Percentiles rank a stretch among this genome's conserved stretches.
These are phyloP conservation scores for Pseudozyma tsukubaensis DNA, from an alignment of 1,284 basidiomycete species.

Conservation along the genomic window DNA sequence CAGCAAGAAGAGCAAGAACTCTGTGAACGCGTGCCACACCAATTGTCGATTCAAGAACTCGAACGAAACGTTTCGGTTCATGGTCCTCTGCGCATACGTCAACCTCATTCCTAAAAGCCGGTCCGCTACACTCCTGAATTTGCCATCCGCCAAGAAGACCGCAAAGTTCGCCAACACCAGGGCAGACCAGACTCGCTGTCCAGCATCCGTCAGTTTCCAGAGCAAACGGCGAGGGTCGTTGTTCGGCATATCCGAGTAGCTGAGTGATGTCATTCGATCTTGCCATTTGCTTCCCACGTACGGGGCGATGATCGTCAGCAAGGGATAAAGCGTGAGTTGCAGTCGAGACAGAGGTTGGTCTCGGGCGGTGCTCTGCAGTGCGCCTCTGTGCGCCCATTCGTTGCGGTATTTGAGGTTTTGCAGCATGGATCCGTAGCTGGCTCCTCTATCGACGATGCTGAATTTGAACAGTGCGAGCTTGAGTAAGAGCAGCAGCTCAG, in stretches of 20 bases:
- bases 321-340: conserved; percentile 74
- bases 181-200: conserved; percentile 77
- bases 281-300: conserved; percentile 83
- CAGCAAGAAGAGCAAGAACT: conserved; percentile 92
- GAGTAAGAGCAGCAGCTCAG: conserved; percentile 82
- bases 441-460: conserved; percentile 82
- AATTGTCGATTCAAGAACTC: conserved; percentile 99
- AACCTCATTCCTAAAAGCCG: conserved; percentile 83
- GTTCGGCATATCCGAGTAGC: conserved; percentile 80
- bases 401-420: conserved; percentile 78
- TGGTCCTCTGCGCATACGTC: conserved; percentile 78
- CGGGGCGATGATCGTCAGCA: conserved; percentile 80
- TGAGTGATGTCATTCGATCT: conserved; percentile 79
- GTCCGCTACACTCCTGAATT: conserved; percentile 88
- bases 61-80: conserved; percentile 89
- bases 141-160: conserved; percentile 86
- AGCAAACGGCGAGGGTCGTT: conserved; percentile 72
- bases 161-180: conserved; percentile 81
- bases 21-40: conserved; percentile 98
- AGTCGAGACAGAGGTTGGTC: conserved; percentile 53
- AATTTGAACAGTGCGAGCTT: conserved; percentile 84
- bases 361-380: conserved; percentile 53
- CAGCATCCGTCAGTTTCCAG: conserved; percentile 79
- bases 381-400: conserved; percentile 63
- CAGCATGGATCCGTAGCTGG: conserved; percentile 89